Evolutionary conservation across 345 rosid species (phyloP), one percentile per base, ranked within the genome.

Genomic region (Mercurialis annua): DNA sequence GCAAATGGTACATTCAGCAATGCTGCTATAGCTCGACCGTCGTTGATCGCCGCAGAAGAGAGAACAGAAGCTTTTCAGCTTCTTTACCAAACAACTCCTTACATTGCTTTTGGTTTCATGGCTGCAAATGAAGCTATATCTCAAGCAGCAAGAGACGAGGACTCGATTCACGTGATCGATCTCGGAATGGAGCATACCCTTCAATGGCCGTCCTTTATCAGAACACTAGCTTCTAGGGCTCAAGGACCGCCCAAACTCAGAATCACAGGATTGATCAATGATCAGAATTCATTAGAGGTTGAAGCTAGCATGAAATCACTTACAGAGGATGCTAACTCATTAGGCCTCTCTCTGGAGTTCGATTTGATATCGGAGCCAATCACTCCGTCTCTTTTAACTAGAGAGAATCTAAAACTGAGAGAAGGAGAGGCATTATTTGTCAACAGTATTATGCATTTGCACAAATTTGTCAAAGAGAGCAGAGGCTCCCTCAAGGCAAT

Each of bases 91-190:
- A 64, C 79, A 49, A 85, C 87, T 67, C 92, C 92, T n/a, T 87
- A 76, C 64, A 47, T 83, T 49, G 79, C 89, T 36, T 78, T 85
- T 50, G 89, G 89, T 60, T 81, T 76, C 84, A 65, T 85, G 84
- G 85, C 86, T 24, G 85, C 87, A 55, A 85, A 83, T 69, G 89
- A 83, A 56, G 92, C 87, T 16, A 85, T 87, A 56, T 66, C 71
- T 54, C 79, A 78, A 68, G 89, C 85, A 50, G 76, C 86, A 61
- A 72, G 76, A 53, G 87, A 82, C 36, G 73, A 77, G 33, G 78
- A 81, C 16, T 72, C 69, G 0, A 20, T 85, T 63, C 87, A 87
- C 56, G 62, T 85, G 49, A 62, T 85, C 46, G 92, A 79, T 71
- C 76, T 87, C 11, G 92, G 89, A 30, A 80, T 80, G 85, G 68